Percentiles rank a stretch among this genome's conserved stretches.
Evolutionary conservation across 495 filamentous ascomycete genomes (phyloP).

Genomic region (Aspergillus diversus): DNA sequence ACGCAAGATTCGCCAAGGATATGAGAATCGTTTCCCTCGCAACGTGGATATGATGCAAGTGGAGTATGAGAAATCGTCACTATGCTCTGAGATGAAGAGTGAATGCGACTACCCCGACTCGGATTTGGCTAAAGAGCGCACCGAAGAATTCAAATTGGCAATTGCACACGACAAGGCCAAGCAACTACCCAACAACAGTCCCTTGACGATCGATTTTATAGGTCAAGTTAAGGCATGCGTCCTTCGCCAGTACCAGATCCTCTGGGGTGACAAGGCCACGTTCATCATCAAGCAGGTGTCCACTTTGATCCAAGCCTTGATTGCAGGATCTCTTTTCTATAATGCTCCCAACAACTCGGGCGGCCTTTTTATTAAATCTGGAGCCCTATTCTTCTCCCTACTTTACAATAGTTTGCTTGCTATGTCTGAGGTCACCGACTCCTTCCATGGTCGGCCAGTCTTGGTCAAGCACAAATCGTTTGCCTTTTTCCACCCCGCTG

Average conservation of each 20-base stretch:
- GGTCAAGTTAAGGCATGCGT: conserved; percentile 62
- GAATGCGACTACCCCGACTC: conserved; percentile 57
- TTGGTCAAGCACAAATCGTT: conserved; percentile 55
- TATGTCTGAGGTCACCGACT: conserved; percentile 70
- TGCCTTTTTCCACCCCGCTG: conserved; percentile 73
- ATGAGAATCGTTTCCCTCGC: conserved; percentile 49
- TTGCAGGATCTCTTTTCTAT: conserved; percentile 50
- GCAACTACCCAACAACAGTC: conserved; percentile 43
- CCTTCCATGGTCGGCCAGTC: conserved; percentile 70
- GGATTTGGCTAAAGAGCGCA: conserved; percentile 47
- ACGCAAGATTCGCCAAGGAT: conserved; percentile 60
- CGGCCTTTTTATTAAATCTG: conserved; percentile 58
- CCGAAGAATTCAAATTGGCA: conserved; percentile 52
- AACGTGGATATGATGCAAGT: conserved; percentile 43
- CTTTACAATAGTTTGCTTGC: conserved; percentile 76
- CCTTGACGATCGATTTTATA: conserved; percentile 60
- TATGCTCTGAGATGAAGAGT: conserved; percentile 37
- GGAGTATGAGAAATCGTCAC: conserved; percentile 45
- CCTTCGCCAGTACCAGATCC: conserved; percentile 58
- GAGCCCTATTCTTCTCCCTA: conserved; percentile 71
- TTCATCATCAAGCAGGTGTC: conserved; percentile 62
- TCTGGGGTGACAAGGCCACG: conserved; percentile 63
- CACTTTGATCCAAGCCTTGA: conserved; percentile 44
- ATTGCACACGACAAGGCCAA: conserved; percentile 50
- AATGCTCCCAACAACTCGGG: conserved; percentile 41